phyloP scores from a whole-genome alignment of 768 basidiomycete genomes.

The Auriscalpium orientale region DNA sequence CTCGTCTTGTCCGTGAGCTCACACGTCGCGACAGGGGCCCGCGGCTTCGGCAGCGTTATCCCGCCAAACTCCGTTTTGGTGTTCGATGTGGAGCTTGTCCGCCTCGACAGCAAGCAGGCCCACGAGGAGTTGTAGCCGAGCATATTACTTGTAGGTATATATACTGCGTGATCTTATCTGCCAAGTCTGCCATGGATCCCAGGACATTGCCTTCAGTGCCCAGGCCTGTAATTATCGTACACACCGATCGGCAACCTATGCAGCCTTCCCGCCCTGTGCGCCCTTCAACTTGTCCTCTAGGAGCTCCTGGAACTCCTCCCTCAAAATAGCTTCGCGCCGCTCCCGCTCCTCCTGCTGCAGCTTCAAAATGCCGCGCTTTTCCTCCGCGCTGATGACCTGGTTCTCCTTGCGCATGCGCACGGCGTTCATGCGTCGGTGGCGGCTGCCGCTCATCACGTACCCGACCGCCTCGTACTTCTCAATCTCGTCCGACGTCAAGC shows the following conservation, averaged over 20 bases:
- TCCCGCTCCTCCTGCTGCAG: slow-evolving; percentile 90
- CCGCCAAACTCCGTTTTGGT: slow-evolving; percentile 74
- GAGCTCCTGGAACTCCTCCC: slow-evolving; percentile 85
- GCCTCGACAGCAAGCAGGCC: slow-evolving; percentile 40
- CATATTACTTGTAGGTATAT: too few relatives aligned
- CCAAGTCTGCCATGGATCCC: too few relatives aligned
- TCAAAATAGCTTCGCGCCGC: slow-evolving; percentile 81
- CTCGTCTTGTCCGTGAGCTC: not conserved
- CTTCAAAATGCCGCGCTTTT: slow-evolving; percentile 94
- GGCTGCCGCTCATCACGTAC: slow-evolving; percentile 95
- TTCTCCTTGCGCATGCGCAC: slow-evolving; percentile 99
- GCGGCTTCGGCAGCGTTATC: slow-evolving; percentile 72
- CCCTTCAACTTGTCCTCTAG: slow-evolving; percentile 69
- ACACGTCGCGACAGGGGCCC: slow-evolving; percentile 40
- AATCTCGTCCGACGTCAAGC: slow-evolving; percentile 82
- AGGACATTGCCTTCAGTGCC: too few relatives aligned
- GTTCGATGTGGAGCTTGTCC: slow-evolving; percentile 82
- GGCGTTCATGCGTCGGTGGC: slow-evolving; percentile 96
- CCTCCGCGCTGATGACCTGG: slow-evolving; percentile 97
- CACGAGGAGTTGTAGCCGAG: slow-evolving; percentile 43
- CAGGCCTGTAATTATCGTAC: too few relatives aligned
- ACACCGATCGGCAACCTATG: slow-evolving; percentile 1
- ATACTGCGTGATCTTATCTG: too few relatives aligned
- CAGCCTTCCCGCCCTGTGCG: slow-evolving; percentile 20
- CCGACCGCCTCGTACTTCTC: slow-evolving; percentile 82